Evolutionary conservation across 1,284 basidiomycete genomes (phyloP), one percentile per base, ranked within the genome.

Genomic region (Abortiporus biennis): DNA sequence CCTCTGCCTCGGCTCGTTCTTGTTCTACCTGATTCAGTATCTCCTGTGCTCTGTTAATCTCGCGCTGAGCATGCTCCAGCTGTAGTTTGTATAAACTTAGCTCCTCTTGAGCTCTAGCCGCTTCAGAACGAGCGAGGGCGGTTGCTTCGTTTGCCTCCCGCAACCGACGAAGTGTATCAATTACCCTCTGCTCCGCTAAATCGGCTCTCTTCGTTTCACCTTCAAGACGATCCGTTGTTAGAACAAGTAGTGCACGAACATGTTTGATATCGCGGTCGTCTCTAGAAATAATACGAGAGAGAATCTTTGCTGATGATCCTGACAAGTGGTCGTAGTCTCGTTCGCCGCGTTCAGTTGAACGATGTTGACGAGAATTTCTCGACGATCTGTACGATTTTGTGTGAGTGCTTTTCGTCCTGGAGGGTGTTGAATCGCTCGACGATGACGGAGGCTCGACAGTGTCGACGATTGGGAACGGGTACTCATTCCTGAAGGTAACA

Each of bases 41-140:
- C 31, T 70, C 68, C 49, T 75, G 71, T 1, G 71, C 72, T 6
- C 71, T 61, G 44, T 55, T 54, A 23, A 74, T 68, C 49, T 75
- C 72, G 31, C 65, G 62, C 50, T 70, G 68, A 1, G 72, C 72
- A 45, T 67, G 61, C 11, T 74, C 69, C 12, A 74, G 59, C 25
- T 73, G 70, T 11, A 67, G 37, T 53, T 69, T 66, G 54, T 71
- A 72, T 49, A 74, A 35, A 44, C 63, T 58, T 21, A 74, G 59
- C 50, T 72, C 69, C 49, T 71, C 67, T 40, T 58, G 54, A 13
- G 66, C 59, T 17, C 67, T 61, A 12, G 62, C 52, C 0, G 63
- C 58, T 1, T 73, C 69, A 6, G 66, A 56, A 40, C 71, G 67
- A 0, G 68, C 59, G 29, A 62, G 58, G 27, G 66, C 57, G 20